Evolutionary conservation across 2,329 filamentous ascomycete species (phyloP), one percentile per base, ranked within the genome.

Genomic region (Hortaea werneckii): DNA sequence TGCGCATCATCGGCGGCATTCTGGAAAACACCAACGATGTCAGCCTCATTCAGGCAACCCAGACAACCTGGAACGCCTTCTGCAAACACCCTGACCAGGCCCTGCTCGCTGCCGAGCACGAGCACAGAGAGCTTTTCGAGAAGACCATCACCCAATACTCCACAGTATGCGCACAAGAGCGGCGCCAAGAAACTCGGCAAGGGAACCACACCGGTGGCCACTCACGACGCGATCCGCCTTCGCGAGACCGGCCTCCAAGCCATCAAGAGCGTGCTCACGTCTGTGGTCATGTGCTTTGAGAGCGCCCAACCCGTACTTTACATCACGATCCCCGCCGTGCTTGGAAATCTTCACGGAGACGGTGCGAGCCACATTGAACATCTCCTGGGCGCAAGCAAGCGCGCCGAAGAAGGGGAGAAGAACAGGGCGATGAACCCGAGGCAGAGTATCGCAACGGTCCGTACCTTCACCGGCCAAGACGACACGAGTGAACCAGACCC

Each of bases 51-150:
- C 89, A 96, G 68, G 87, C 89, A 32, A 92, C 87, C 2, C 76
- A 94, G 51, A 78, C 82, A 2, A 87, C 87, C 3, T 95, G 95
- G 62, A 82, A 89, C 58, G 82, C 83, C 26, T 92, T 95, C 61
- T 96, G 90, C 70, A 78, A 81, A 49, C 78, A 94, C 68, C 87
- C 95, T 65, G 89, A 96, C 60, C 82, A 83, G 47, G 85, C 87
- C 30, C 83, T 83, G 6, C 78, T 96, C 45, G 82, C 88, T 28
- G 88, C 86, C 49, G 89, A 96, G 62, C 84, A 88, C 62, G 79
- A 81, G 50, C 94, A 94, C 63, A 76, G 89, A 30, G 76, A 72
- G 42, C 83, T 90, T 53, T 96, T 94, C 64, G 83, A 90, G 60
- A 79, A 84, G 40, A 79, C 95, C 43, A 83, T 96, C 26, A 75